A percentile compares a stretch with the other conserved stretches of the same genome.
These are phyloP conservation scores for Fusarium staphyleae DNA, from an alignment of 2,329 filamentous ascomycete species.

Conservation along the genomic window DNA sequence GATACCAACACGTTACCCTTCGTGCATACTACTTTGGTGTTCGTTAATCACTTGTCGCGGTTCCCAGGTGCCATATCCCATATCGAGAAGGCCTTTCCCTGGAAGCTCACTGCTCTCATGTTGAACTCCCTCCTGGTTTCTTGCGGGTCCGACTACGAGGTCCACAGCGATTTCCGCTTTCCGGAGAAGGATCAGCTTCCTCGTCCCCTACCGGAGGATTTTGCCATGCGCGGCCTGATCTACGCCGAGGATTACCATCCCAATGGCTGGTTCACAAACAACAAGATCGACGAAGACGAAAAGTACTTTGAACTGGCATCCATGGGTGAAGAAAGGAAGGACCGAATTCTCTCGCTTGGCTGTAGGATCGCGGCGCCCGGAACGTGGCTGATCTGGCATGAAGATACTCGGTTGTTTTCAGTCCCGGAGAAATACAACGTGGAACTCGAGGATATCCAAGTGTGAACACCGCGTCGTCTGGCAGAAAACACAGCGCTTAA, in stretches of 20 bases:
- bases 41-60: slow-evolving; percentile 57
- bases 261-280: slow-evolving; percentile 62
- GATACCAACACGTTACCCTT: slow-evolving; percentile 68
- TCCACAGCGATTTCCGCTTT: slow-evolving; percentile 57
- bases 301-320: slow-evolving; percentile 68
- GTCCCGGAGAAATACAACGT: slow-evolving; percentile 49
- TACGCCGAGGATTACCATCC: slow-evolving; percentile 68
- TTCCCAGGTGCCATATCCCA: slow-evolving; percentile 52
- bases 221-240: slow-evolving; percentile 67
- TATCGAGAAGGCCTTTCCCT: slow-evolving; percentile 58
- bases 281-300: slow-evolving; percentile 71
- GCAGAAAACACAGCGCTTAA: neutral
- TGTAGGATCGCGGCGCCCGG: slow-evolving; percentile 52
- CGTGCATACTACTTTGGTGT: slow-evolving; percentile 67
- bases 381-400: slow-evolving; percentile 57
- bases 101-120: slow-evolving; percentile 53
- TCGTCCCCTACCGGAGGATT: slow-evolving; percentile 73
- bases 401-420: slow-evolving; percentile 47
- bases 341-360: slow-evolving; percentile 66
- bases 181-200: slow-evolving; percentile 52
- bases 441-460: neutral
- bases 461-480: neutral
- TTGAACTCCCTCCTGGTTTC: slow-evolving; percentile 48
- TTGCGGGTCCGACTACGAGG: slow-evolving; percentile 42
- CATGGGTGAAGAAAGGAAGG: slow-evolving; percentile 63